Percentiles rank a stretch among this genome's conserved stretches.
These are phyloP conservation scores for Postia placenta DNA, from an alignment of 768 basidiomycete species.

Conservation along the genomic window DNA sequence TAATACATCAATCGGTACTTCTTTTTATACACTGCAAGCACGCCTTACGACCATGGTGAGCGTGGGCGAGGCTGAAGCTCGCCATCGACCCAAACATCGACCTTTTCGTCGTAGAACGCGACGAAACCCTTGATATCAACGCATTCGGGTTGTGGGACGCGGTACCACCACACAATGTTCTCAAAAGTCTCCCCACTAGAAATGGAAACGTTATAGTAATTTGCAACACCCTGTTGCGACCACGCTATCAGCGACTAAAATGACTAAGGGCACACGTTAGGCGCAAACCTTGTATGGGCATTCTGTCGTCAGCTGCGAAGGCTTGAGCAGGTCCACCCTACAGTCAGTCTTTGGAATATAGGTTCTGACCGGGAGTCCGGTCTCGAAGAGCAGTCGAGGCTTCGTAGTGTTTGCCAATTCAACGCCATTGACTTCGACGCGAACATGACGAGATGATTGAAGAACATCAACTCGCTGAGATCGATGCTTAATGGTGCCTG, in stretches of 20 bases:
- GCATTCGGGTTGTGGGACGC: constrained; percentile 44
- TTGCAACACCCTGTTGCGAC: constrained; percentile 45
- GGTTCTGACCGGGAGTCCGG: constrained; percentile 46
- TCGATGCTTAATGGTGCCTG: not conserved
- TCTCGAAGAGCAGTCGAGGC: constrained; percentile 55
- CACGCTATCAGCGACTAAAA: not conserved
- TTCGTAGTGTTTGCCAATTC: constrained; percentile 53
- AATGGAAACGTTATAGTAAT: constrained; percentile 47
- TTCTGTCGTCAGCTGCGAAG: constrained; percentile 38
- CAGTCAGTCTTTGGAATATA: constrained; percentile 59
- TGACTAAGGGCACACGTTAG: not conserved
- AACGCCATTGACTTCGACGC: constrained; percentile 54
- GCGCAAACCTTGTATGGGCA: constrained; percentile 63
- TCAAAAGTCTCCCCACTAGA: constrained; percentile 37
- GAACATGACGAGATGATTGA: constrained; percentile 53
- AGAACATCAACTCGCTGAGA: constrained; percentile 54
- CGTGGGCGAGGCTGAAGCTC: constrained; percentile 40
- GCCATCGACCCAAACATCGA: constrained; percentile 60
- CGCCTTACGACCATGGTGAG: too few species aligned
- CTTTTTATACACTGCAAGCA: too few species aligned
- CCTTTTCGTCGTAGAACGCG: constrained; percentile 63
- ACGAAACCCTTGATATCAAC: constrained; percentile 43
- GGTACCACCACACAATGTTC: constrained; percentile 63
- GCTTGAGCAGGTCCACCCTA: constrained; percentile 40
- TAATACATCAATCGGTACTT: too few species aligned